Base-by-base conservation (phyloP, 768 basidiomycete species). In the Mycena maculata region DNA sequence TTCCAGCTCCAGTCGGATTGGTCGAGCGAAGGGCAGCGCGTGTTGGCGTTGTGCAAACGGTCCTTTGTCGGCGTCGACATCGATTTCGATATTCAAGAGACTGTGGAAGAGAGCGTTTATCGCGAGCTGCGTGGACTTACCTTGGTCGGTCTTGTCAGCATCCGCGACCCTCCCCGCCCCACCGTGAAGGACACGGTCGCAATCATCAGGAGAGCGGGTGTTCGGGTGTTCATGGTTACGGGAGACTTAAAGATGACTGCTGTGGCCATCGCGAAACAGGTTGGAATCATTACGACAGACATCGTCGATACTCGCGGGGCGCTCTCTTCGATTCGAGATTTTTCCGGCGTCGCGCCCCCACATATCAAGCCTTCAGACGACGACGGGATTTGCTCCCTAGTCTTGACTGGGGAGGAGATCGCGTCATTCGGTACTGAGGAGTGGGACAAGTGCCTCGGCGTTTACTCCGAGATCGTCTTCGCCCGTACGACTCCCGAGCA, bases 241-340 rank as follows among this genome's bases (percentile, higher is more conserved):
- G 87, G 87, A 50, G 87, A 88, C 71, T 86, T 86, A 74, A 77
- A 83, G 49, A 75, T 85, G 68, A 88, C 87, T 0, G 87, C 87
- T 0, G 79, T 82, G 8, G 81, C 86, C 7, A 88, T 88, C 56
- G 84, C 83, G 0, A 76, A 78, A 39, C 54, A 83, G 83, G 80
- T 85, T 25, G 79, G 82, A 7, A 82, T 85, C 55, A 72, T 85
- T 60, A 79, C 82, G 1, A 78, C 80, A 27, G 66, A 81, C 39
- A 76, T 68, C 20, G 72, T 82, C 22, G 83, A 83, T 31, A 78
- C 75, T n/a, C 54, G 79, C 23, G 66, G 69, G 10, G 72, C 80
- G 3, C 71, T 81, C 59, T 62, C 65, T 2, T 71, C 42, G 2
- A 69, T 67, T 13, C 74, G 71, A 27, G 72, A 71, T 20, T 75